A percentile compares a stretch with the other conserved stretches of the same genome.
Conservation (phyloP, 106 monocot genomes). For the Narthecium ossifragum region DNA sequence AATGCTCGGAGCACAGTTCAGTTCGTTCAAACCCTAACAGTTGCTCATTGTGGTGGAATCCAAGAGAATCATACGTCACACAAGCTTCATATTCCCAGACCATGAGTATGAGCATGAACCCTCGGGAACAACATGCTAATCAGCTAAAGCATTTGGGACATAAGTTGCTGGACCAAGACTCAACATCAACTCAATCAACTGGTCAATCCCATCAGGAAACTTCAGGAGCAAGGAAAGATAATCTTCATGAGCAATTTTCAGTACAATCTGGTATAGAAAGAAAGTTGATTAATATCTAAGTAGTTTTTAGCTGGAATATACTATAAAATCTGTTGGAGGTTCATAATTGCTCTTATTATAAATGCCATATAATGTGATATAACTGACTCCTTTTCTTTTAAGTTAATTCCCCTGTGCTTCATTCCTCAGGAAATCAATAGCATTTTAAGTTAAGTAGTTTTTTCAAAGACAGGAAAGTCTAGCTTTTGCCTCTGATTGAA, state of each 20-base stretch:
- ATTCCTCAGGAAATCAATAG: no score
- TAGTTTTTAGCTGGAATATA: no score
- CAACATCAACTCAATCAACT: conserved; percentile 55
- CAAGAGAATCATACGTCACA: conserved; percentile 19
- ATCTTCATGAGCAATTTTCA: conserved; percentile 27
- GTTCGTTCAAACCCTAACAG: conserved; percentile 20
- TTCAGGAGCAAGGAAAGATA: conserved; percentile 30
- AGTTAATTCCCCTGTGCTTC: no score
- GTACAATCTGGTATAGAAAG: conserved; percentile 49
- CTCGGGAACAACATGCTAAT: conserved; percentile 18
- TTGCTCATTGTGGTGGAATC: conserved; percentile 27
- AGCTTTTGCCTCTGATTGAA: no score
- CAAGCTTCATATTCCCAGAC: conserved; percentile 14
- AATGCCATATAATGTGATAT: no score
- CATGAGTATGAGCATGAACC: conserved; percentile 14
- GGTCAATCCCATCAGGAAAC: conserved; percentile 48
- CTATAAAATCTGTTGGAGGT: no score
- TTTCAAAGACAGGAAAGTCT: no score
- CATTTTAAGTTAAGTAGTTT: no score
- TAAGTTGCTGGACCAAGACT: conserved; percentile 42
- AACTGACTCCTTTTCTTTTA: no score
- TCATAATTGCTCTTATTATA: no score
- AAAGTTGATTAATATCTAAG: no score
- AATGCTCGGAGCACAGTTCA: conserved; percentile 21
- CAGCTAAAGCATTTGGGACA: conserved; percentile 26